phyloP scores from a whole-genome alignment of 495 filamentous ascomycete genomes.

The Neurospora intermedia region DNA sequence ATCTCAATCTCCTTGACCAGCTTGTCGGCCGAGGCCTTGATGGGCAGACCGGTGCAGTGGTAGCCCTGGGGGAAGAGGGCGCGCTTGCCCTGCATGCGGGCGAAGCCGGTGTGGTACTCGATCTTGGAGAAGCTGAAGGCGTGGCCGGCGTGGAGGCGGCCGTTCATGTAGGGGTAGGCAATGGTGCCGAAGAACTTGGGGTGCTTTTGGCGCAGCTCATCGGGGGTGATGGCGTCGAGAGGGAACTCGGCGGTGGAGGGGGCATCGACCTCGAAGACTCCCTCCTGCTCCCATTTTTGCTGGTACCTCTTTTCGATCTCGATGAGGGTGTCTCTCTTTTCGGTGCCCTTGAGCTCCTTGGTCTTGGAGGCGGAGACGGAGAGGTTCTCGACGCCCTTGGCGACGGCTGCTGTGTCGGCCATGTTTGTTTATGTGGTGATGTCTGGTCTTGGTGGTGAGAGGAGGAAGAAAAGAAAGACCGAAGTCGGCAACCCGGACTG shows the following conservation, averaged over 20 bases:
- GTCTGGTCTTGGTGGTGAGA: not conserved
- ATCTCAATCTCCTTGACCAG: slow-evolving; percentile 75
- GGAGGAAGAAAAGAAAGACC: not conserved
- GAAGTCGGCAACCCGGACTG: not conserved
- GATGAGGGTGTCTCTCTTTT: slow-evolving; percentile 84
- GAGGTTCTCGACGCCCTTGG: slow-evolving; percentile 26
- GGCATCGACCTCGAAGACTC: slow-evolving; percentile 76
- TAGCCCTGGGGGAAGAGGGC: slow-evolving; percentile 83
- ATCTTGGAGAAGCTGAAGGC: slow-evolving; percentile 82
- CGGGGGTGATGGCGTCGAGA: slow-evolving; percentile 53
- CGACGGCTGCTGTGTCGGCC: slow-evolving; percentile 25
- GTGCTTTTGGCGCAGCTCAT: slow-evolving; percentile 63
- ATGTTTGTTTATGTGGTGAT: slow-evolving; percentile 10
- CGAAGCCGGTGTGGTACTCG: slow-evolving; percentile 69
- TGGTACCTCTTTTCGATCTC: slow-evolving; percentile 91
- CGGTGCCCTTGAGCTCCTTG: slow-evolving; percentile 53
- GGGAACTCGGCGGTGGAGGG: slow-evolving; percentile 67
- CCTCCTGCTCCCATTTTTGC: slow-evolving; percentile 64
- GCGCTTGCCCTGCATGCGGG: slow-evolving; percentile 80
- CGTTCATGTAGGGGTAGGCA: slow-evolving; percentile 95
- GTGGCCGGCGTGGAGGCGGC: slow-evolving; percentile 85
- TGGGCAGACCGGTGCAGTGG: slow-evolving; percentile 96
- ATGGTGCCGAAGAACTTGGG: slow-evolving; percentile 93
- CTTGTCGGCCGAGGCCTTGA: slow-evolving; percentile 96
- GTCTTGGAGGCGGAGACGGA: slow-evolving; percentile 36